Evolutionary conservation across 2,329 filamentous ascomycete genomes (phyloP).

Genomic region (Botrytis galanthina): DNA sequence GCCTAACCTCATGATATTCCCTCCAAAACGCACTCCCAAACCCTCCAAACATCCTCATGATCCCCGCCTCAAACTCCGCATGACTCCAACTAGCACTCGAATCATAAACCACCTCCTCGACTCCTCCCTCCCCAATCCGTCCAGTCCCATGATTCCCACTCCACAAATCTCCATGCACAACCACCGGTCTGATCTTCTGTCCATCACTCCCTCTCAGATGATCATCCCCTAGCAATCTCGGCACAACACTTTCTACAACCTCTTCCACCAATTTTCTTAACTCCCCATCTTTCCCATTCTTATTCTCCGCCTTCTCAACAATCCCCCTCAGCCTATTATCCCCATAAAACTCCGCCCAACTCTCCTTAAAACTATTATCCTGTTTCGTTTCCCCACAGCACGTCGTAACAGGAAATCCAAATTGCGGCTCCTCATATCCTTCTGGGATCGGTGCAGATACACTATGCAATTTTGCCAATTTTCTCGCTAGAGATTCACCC

Average conservation of each 20-base stretch:
- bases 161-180: conserved; percentile 94
- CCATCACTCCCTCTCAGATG: conserved; percentile 54
- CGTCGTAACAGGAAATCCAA: conserved; percentile 81
- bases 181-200: conserved; percentile 66
- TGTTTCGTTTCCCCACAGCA: conserved; percentile 85
- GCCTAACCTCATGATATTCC: conserved; percentile 73
- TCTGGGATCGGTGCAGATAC: conserved; percentile 66
- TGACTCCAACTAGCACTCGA: conserved; percentile 80
- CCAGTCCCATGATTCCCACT: conserved; percentile 76
- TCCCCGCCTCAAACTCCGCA: conserved; percentile 85
- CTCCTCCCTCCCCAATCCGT: conserved; percentile 52
- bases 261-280: conserved; percentile 63
- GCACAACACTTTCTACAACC: conserved; percentile 65
- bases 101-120: conserved; percentile 79
- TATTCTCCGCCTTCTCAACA: conserved; percentile 52
- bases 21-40: conserved; percentile 70
- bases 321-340: conserved; percentile 70
- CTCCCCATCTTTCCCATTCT: conserved; percentile 63
- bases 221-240: conserved; percentile 67
- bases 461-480: conserved; percentile 76
- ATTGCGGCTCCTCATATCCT: conserved; percentile 59
- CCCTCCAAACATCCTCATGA: conserved; percentile 96
- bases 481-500: conserved; percentile 60
- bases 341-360: conserved; percentile 85
- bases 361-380: conserved; percentile 68